A percentile compares a stretch with the other conserved stretches of the same genome.
Evolutionary conservation across 176 grass and related monocot species (phyloP).

Genomic region (Dendrocalamus sinicus): DNA sequence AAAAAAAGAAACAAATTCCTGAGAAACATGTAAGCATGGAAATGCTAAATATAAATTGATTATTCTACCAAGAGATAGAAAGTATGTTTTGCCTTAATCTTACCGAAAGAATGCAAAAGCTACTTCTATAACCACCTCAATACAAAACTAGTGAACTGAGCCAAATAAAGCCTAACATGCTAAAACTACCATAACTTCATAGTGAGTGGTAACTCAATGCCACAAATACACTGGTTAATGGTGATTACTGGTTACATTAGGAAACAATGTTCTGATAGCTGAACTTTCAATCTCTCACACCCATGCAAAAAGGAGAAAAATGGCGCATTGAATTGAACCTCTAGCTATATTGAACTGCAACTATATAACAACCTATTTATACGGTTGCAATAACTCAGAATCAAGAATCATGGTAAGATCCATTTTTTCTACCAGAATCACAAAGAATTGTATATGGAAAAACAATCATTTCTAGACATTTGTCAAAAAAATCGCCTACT

Average conservation of each 20-base stretch:
- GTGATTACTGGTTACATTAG: background rate
- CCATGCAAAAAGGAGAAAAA: background rate
- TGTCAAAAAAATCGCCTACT: background rate
- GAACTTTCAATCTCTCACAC: background rate
- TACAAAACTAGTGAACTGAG: constrained; percentile 2
- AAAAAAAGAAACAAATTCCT: background rate
- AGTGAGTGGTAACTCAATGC: background rate
- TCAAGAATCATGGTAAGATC: background rate
- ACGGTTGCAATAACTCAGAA: background rate
- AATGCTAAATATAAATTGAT: constrained; percentile 16
- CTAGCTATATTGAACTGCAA: background rate
- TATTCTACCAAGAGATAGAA: background rate
- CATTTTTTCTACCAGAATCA: background rate
- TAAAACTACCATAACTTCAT: background rate
- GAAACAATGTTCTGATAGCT: background rate
- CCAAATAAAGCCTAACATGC: background rate
- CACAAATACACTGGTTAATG: background rate
- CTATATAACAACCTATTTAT: background rate
- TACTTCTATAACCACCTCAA: constrained; percentile 1
- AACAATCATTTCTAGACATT: background rate
- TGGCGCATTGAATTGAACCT: background rate
- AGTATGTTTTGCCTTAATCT: background rate
- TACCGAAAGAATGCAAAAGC: background rate
- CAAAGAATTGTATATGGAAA: background rate
- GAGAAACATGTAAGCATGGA: constrained; percentile 23